phyloP scores from a whole-genome alignment of 1,139 yeast species.

The Geotrichum carabidarum region DNA sequence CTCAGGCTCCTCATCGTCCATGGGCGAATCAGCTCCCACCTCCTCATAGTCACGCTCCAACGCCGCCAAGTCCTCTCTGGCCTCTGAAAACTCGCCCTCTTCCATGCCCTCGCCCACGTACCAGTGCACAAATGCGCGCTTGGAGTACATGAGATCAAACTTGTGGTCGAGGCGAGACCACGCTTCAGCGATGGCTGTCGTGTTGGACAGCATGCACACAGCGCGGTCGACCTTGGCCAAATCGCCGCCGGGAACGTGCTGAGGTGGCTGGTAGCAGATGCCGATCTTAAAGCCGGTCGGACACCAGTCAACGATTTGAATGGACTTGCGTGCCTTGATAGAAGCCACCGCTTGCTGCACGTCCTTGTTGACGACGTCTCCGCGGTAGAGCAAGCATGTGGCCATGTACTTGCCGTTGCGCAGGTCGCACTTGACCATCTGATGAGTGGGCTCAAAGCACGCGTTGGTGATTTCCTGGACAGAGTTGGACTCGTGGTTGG shows the following conservation, averaged over 20 bases:
- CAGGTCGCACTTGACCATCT: constrained; percentile 98
- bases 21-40: constrained; percentile 89
- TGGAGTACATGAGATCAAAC: constrained; percentile 95
- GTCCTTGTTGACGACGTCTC: constrained; percentile 96
- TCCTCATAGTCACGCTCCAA: constrained; percentile 96
- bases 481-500: constrained; percentile 84
- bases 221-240: constrained; percentile 92
- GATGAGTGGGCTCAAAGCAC: constrained; percentile 97
- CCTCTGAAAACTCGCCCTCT: constrained; percentile 88
- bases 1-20: constrained; percentile 53
- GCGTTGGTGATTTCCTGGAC: constrained; percentile 94
- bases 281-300: constrained; percentile 99
- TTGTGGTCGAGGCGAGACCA: constrained; percentile 97
- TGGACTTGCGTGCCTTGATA: constrained; percentile 88
- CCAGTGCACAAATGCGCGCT: constrained; percentile 99
- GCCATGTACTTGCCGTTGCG: constrained; percentile 98
- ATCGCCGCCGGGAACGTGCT: constrained; percentile 82
- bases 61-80: constrained; percentile 93
- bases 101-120: constrained; percentile 97
- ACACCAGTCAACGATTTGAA: constrained; percentile 98
- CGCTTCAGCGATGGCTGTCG: constrained; percentile 97
- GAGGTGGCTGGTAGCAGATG: constrained; percentile 96
- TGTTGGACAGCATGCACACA: constrained; percentile 94
- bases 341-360: constrained; percentile 92
- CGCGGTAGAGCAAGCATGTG: constrained; percentile 92